These are phyloP conservation scores for Ogataea degrootiae DNA, from an alignment of 805 yeast genomes.

Conservation along the genomic window DNA sequence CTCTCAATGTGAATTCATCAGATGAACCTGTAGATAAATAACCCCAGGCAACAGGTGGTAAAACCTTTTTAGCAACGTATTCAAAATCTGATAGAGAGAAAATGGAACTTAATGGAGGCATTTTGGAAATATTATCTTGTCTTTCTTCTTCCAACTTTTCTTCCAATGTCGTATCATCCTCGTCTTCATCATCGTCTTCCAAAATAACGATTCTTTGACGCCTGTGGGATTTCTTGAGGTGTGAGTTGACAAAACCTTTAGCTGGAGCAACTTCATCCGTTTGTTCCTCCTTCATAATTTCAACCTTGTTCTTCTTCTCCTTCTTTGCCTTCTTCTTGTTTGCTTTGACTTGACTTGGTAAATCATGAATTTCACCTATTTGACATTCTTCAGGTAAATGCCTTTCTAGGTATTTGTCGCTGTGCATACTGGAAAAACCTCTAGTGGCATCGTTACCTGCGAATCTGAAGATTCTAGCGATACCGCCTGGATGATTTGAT, in stretches of 20 bases:
- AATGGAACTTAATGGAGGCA: slow-evolving; percentile 65
- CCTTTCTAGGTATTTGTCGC: slow-evolving; percentile 21
- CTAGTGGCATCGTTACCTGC: slow-evolving; percentile 49
- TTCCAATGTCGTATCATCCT: slow-evolving; percentile 5
- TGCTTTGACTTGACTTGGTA: slow-evolving; percentile 20
- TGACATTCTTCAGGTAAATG: slow-evolving; percentile 25
- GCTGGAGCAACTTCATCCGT: no score
- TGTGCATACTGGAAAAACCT: slow-evolving; percentile 26
- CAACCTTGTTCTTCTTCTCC: slow-evolving; percentile 13
- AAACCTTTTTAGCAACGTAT: slow-evolving; percentile 68
- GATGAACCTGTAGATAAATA: slow-evolving; percentile 85
- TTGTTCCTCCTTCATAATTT: background rate
- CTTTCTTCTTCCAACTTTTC: slow-evolving; percentile 34
- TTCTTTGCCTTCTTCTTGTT: slow-evolving; percentile 29
- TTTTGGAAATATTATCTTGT: slow-evolving; percentile 34
- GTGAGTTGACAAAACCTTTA: slow-evolving; percentile 16
- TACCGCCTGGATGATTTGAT: slow-evolving; percentile 44
- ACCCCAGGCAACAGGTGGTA: slow-evolving; percentile 77
- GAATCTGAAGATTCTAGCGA: slow-evolving; percentile 33
- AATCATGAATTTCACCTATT: slow-evolving; percentile 31
- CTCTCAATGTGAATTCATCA: slow-evolving; percentile 81
- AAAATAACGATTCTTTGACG: slow-evolving; percentile 46
- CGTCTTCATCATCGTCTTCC: slow-evolving; percentile 1
- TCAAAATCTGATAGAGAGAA: slow-evolving; percentile 82
- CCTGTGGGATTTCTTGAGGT: slow-evolving; percentile 4